These are phyloP conservation scores for Pelargonium cotyledonis DNA, from an alignment of 441 rosid species.

Conservation along the genomic window DNA sequence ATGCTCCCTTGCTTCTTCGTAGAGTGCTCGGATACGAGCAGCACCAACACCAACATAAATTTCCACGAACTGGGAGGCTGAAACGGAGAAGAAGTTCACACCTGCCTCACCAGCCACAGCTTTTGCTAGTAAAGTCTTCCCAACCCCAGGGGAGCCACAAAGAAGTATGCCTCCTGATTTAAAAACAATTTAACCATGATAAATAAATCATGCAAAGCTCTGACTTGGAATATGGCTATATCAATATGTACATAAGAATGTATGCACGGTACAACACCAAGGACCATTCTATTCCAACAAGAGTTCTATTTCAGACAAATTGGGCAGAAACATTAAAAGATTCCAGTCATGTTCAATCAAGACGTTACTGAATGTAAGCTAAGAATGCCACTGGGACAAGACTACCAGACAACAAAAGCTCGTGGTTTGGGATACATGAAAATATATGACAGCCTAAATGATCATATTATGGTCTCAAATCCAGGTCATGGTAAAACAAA, in stretches of 20 bases:
- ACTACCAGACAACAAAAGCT: too few relatives aligned
- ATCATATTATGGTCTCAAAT: too few relatives aligned
- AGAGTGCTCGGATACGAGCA: conserved; percentile 85
- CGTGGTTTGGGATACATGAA: too few relatives aligned
- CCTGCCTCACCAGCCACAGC: conserved; percentile 99
- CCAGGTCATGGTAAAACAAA: too few relatives aligned
- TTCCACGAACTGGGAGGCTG: conserved; percentile 96
- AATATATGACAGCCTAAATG: too few relatives aligned
- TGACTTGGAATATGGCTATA: conserved; percentile 1
- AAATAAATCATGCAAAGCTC: conserved; percentile 15
- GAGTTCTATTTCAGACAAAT: too few relatives aligned
- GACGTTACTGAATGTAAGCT: too few relatives aligned
- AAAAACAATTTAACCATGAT: conserved; percentile 17
- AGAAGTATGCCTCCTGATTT: conserved; percentile 83
- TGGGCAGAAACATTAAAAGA: too few relatives aligned
- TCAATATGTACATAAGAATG: neutral
- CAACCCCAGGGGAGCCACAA: conserved; percentile 95
- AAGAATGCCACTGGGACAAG: too few relatives aligned
- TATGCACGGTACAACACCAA: too few relatives aligned
- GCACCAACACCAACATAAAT: conserved; percentile 98
- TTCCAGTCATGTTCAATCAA: too few relatives aligned
- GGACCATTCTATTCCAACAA: too few relatives aligned
- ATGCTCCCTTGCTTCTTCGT: conserved; percentile 86
- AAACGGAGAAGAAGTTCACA: conserved; percentile 91
- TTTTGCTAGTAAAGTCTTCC: conserved; percentile 85